A percentile compares a stretch with the other conserved stretches of the same genome.
Conservation (phyloP, 495 filamentous ascomycete genomes). For the Trichoderma virens region DNA sequence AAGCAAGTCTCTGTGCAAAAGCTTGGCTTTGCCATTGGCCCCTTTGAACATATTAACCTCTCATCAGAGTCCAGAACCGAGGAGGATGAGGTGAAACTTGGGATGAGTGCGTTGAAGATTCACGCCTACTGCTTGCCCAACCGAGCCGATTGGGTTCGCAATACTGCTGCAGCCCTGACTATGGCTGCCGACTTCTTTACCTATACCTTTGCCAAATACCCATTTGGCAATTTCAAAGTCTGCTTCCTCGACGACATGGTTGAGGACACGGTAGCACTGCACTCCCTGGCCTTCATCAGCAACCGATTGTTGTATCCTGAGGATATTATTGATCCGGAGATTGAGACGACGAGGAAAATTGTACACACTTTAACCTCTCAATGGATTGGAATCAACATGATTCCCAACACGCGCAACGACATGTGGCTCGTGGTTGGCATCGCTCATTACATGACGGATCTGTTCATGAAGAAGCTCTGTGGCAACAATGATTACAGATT, state of each 20-base stretch:
- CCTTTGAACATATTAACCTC: slow-evolving; percentile 88
- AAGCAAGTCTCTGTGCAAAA: slow-evolving; percentile 72
- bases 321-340: slow-evolving; percentile 72
- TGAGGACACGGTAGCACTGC: slow-evolving; percentile 63
- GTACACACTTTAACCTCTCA: slow-evolving; percentile 84
- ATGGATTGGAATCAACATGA: slow-evolving; percentile 86
- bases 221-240: slow-evolving; percentile 79
- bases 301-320: slow-evolving; percentile 74
- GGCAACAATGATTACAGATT: slow-evolving; percentile 93
- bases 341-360: slow-evolving; percentile 66
- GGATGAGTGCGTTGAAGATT: slow-evolving; percentile 71
- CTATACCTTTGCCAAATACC: slow-evolving; percentile 75
- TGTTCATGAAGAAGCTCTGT: slow-evolving; percentile 79
- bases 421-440: slow-evolving; percentile 89
- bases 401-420: slow-evolving; percentile 71
- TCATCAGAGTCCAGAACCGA: slow-evolving; percentile 75
- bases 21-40: slow-evolving; percentile 85
- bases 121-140: slow-evolving; percentile 87
- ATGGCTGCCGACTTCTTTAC: slow-evolving; percentile 78
- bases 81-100: slow-evolving; percentile 84
- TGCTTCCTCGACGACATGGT: slow-evolving; percentile 88
- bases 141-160: slow-evolving; percentile 66
- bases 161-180: slow-evolving; percentile 57
- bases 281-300: slow-evolving; percentile 80
- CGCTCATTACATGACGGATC: slow-evolving; percentile 85